Base-by-base conservation (phyloP, 164 flowering plant species). In the Cinnamomum micranthum region DNA sequence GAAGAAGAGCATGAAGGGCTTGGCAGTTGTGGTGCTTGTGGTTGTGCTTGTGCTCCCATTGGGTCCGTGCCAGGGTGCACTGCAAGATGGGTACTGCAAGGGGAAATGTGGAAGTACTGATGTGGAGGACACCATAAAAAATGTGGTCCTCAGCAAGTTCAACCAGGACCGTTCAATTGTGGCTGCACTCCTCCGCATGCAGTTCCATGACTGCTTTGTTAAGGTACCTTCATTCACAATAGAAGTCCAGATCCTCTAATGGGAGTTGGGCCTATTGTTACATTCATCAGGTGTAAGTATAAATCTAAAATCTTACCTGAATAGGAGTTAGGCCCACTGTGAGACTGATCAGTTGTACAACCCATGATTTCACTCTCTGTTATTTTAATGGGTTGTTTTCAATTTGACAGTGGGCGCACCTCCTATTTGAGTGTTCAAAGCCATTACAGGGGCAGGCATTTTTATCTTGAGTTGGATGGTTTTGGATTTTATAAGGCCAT, bases 141-240 rank as follows among this genome's bases (percentile, higher is more conserved):
- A 47, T 2, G 81, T 78, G 4, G 83, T 87, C 20, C 13, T 25
- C 2, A 6, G 55, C 0, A 71, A 68, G n/a, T 75, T 79, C 71
- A 0, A 0, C 15, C 69, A 22, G 23, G 85, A 87, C 73, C 79
- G 11, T 0, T 76, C 84, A 4, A 77, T 87, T 22, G 77, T 74
- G 1, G 73, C 89, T 3, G 87, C 88, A 6, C 84, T 85, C 22
- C 80, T 84, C 15, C 86, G 88, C 59, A 31, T 87, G 84, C 82
- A 83, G 28, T 85, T 85, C 73, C 89, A 87, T 15, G 88, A 85
- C 58, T 87, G 89, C 76, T 87, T 87, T 73, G 86, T 83, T 52
- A 69, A 52, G n/a, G 89, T 82, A 67, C 12, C 60, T 55, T 55
- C 60, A 55, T 55, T 55, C n/a, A 14, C 13, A 15, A 55, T 55